phyloP scores from a whole-genome alignment of 371 early-diverging fungal species.

The Homolaphlyctis polyrhiza region DNA sequence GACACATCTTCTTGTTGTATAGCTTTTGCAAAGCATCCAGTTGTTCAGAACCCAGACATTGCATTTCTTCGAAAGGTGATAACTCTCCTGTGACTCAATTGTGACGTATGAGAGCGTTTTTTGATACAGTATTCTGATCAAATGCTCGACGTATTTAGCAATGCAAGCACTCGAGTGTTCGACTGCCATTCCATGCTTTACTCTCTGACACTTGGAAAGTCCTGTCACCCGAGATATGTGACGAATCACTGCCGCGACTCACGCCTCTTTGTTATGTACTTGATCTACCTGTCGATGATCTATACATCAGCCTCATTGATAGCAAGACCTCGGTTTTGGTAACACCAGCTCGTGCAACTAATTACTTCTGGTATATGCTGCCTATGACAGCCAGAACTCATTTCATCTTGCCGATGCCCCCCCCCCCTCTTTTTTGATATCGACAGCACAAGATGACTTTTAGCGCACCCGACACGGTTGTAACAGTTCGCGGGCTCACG shows the following conservation, averaged over 20 bases:
- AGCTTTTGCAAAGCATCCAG: neutral
- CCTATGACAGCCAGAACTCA: no score
- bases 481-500: conserved; percentile 4
- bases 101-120: no score
- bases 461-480: neutral
- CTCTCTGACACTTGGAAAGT: conserved; percentile 32
- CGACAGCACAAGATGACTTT: neutral
- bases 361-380: no score
- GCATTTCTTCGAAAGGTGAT: neutral
- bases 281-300: conserved; percentile 39
- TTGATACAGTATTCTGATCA: no score
- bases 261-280: conserved; percentile 43
- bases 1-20: neutral
- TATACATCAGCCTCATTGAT: conserved; percentile 46
- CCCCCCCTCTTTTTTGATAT: no score
- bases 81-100: no score
- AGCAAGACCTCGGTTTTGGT: conserved; percentile 29
- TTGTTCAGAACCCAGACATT: neutral
- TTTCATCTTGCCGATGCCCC: no score
- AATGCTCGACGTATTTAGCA: no score
- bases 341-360: no score
- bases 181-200: conserved; percentile 53
- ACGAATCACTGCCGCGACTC: conserved; percentile 36
- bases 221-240: conserved; percentile 38
- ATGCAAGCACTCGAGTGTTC: no score